A percentile compares a stretch with the other conserved stretches of the same genome.
Conservation (phyloP, 441 rosid species). For the Viola pubescens region DNA sequence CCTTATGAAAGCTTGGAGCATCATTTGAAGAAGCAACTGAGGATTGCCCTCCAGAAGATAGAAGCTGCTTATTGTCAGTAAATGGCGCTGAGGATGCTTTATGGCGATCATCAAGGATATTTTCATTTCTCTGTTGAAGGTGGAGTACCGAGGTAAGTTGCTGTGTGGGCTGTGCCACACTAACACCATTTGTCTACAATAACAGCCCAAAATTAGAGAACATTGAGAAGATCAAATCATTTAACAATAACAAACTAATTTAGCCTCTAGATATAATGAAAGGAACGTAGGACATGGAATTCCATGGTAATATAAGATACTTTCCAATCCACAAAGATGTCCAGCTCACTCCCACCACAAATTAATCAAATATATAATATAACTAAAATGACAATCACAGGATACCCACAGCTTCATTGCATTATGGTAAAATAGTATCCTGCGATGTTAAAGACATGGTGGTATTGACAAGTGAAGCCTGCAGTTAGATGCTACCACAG, state of each 20-base stretch:
- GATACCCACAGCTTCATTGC: too few relatives aligned
- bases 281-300: not conserved
- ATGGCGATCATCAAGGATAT: constrained; percentile 48
- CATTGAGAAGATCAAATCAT: not conserved
- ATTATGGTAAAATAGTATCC: too few relatives aligned
- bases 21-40: constrained; percentile 38
- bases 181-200: constrained; percentile 45
- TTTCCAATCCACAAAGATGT: not conserved
- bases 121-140: constrained; percentile 54
- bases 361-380: too few relatives aligned
- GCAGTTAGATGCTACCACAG: too few relatives aligned
- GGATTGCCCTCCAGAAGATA: constrained; percentile 35
- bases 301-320: not conserved
- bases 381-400: too few relatives aligned
- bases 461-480: too few relatives aligned
- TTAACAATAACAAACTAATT: not conserved
- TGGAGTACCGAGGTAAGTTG: constrained; percentile 48
- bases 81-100: constrained; percentile 34
- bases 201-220: constrained; percentile 3
- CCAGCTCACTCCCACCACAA: too few relatives aligned
- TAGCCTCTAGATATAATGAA: not conserved
- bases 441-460: too few relatives aligned
- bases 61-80: constrained; percentile 45
- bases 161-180: constrained; percentile 36
- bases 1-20: constrained; percentile 55